These are phyloP conservation scores for Moesziomyces globuligerus DNA, from an alignment of 1,284 basidiomycete species.

Conservation along the genomic window DNA sequence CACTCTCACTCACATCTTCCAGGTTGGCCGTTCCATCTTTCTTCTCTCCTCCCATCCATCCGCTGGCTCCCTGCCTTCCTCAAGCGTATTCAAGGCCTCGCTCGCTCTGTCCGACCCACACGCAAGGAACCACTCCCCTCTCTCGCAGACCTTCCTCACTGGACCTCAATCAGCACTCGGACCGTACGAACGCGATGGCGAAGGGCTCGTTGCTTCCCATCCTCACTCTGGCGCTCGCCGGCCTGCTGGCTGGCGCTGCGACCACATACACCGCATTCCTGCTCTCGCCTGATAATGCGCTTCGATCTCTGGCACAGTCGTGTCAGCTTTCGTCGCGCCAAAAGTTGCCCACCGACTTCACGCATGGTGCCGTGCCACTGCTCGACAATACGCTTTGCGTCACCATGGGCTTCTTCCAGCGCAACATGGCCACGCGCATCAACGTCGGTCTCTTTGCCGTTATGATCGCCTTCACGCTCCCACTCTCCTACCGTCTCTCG, in stretches of 20 bases:
- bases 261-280: constrained; percentile 23
- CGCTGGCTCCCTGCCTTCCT: no score
- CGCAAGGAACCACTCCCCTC: no score
- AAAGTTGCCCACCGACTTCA: constrained; percentile 37
- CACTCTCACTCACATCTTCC: background rate
- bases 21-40: background rate
- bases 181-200: constrained; percentile 8
- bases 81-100: no score
- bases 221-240: constrained; percentile 26
- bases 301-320: constrained; percentile 12
- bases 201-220: constrained; percentile 37
- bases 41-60: background rate
- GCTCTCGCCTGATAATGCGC: constrained; percentile 15
- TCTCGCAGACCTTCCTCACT: no score
- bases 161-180: background rate
- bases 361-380: constrained; percentile 21
- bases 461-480: constrained; percentile 28
- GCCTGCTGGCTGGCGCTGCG: constrained; percentile 26
- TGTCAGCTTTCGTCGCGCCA: constrained; percentile 37
- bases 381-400: constrained; percentile 46
- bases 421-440: constrained; percentile 24
- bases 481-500: constrained; percentile 34
- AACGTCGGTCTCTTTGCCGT: constrained; percentile 40
- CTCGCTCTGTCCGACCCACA: no score
- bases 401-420: constrained; percentile 41